These are phyloP conservation scores for Beta lomatogona DNA, from an alignment of 179 eudicot genomes.

Conservation along the genomic window DNA sequence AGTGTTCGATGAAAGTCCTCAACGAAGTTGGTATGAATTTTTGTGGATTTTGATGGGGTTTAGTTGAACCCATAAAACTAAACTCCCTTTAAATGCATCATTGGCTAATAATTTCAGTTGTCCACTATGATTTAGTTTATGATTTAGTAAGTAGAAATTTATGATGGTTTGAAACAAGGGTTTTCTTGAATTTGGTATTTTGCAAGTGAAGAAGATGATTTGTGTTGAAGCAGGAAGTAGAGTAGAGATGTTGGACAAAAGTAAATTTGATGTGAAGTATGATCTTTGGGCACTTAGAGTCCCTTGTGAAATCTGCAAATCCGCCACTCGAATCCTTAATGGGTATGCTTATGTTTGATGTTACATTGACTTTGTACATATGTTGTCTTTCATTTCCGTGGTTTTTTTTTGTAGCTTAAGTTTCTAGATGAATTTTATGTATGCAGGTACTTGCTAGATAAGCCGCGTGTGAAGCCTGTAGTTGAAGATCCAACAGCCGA, in stretches of 20 bases:
- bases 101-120: too few relatives aligned
- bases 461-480: conserved; percentile 89
- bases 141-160: too few relatives aligned
- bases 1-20: conserved; percentile 31
- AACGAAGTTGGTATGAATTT: not conserved
- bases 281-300: conserved; percentile 80
- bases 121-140: too few relatives aligned
- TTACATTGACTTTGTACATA: not conserved
- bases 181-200: not conserved
- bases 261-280: conserved; percentile 71
- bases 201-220: conserved; percentile 1
- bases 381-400: not conserved
- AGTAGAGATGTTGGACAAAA: conserved; percentile 70
- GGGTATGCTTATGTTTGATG: conserved; percentile 54
- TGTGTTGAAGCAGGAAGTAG: not conserved
- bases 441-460: conserved; percentile 75
- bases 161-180: not conserved
- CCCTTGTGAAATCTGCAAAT: conserved; percentile 79
- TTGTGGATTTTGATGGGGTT: not conserved
- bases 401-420: not conserved
- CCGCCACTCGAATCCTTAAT: conserved; percentile 66
- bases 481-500: conserved; percentile 79
- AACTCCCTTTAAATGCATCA: not conserved
- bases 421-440: not conserved
- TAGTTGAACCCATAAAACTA: not conserved